Evolutionary conservation across 2,329 filamentous ascomycete genomes (phyloP), one percentile per base, ranked within the genome.

Genomic region (Orbilia oligospora): DNA sequence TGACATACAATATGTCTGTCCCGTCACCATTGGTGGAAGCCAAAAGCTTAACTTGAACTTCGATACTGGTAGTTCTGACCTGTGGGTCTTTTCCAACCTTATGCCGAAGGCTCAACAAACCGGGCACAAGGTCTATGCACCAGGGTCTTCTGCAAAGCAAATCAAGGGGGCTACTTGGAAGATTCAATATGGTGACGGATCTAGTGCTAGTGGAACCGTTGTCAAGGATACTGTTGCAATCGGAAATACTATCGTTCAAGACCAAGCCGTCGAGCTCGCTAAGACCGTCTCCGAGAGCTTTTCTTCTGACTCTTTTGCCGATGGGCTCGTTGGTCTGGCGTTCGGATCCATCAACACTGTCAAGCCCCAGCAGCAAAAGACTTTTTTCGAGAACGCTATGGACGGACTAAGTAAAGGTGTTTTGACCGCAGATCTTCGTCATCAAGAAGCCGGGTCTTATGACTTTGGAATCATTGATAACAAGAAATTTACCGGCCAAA

Each of bases 331-430:
- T 30, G 91, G 91, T 14, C 87, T 93, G 30, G 91, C 88, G 3
- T 93, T 87, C 82, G 84, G 87, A 75, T 86, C 84, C 27, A 86
- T 92, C 83, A 93, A 92, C 83, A 91, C 89, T 0, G 88, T 92
- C 76, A 82, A 87, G 83, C 91, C 91, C 0, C 85, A 86, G 20
- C 85, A 86, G 80, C 90, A 92, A 81, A 91, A 90, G 84, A 93
- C 91, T 10, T 93, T 93, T 84, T 92, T 93, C 83, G 90, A 92
- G 82, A 93, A 92, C 83, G 86, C 92, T 81, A 88, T 89, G 61
- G 44, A 22, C 20, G 51, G 58, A 8, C 48, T 77, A 44, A 24
- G 16, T 51, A 24, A 63, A 12, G 41, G 41, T 20, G 67, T 77
- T 41, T 36, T 77, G 38, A 77, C 73, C 24, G 88, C 87, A 53